Base-by-base conservation (phyloP, 2,329 filamentous ascomycete species). In the Curvularia verruculosa region DNA sequence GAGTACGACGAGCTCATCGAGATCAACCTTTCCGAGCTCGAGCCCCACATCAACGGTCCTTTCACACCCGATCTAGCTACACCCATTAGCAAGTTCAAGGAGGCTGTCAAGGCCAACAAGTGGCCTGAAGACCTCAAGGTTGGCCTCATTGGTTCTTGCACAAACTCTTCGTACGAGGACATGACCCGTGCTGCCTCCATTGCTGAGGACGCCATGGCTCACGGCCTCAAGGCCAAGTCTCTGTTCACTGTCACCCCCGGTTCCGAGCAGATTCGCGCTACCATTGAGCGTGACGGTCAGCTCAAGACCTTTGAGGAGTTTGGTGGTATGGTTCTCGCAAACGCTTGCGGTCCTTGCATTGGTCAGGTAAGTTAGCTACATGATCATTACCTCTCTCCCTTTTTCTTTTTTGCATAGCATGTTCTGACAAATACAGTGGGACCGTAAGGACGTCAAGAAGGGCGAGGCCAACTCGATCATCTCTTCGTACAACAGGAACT, bases 401-500 rank as follows among this genome's bases (percentile, higher is more conserved):
- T 24, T 5, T 9, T 7, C 26, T 41, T 10, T 23, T 15, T 26
- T n/a, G 3, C 13, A 41, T 13, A 24, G 9, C 41, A 28, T 44
- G 13, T 39, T 37, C 29, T 49, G 43, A 57, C 50, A 54, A 40
- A 12, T 44, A 18, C n/a, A 98, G 81, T 98, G 95, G 95, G 92
- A 97, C 75, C 90, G 95, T 68, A 84, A 83, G 66, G 94, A 98
- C 70, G 92, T 97, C 54, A 90, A 93, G 85, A 97, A 98, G 87
- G 94, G 94, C 67, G 88, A 91, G 71, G 83, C 92, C 73, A 99
- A 99, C 88, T 96, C 92, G 6, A 99, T 99, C 78, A 84, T 99
- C 77, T 97, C 93, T 45, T 98, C 95, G 26, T 99, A 97, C 89
- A 99, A 99, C 89, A 92, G 95, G 81, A 98, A 99, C 88, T 98